phyloP scores from a whole-genome alignment of 164 flowering plant species.

The Tetrastigma voinierianum region DNA sequence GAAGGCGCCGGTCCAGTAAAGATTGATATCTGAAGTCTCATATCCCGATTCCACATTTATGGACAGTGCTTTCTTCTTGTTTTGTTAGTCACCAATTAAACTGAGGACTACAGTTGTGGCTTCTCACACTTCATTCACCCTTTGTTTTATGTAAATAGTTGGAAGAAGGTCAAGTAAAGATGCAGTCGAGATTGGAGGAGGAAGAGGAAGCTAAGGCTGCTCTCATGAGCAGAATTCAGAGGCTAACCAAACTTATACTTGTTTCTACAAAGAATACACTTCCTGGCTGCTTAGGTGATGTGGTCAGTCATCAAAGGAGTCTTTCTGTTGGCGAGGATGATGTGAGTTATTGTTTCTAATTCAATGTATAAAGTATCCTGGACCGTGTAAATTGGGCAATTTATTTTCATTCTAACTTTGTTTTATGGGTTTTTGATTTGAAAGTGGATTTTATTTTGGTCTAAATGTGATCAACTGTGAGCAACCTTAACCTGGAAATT shows the following conservation, averaged over 20 bases:
- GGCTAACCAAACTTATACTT: constrained; percentile 93
- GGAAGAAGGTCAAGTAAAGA: constrained; percentile 96
- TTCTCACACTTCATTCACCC: not conserved
- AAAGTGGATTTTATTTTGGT: not conserved
- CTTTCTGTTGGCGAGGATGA: constrained; percentile 74
- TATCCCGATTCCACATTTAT: not conserved
- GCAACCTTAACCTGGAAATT: not conserved
- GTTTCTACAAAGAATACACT: constrained; percentile 89
- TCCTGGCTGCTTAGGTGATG: constrained; percentile 67
- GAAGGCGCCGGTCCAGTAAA: not conserved
- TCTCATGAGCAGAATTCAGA: constrained; percentile 96
- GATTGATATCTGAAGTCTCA: not conserved
- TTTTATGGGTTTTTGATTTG: not conserved
- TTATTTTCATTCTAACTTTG: not conserved
- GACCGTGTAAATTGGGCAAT: not conserved
- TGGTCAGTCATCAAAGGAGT: constrained; percentile 57
- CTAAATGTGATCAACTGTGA: not conserved
- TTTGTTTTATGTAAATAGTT: constrained; percentile 42
- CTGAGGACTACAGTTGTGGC: not conserved
- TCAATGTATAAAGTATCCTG: not conserved
- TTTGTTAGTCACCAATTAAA: not conserved
- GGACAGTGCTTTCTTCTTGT: not conserved
- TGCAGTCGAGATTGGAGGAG: constrained; percentile 98
- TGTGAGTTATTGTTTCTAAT: constrained; percentile 40
- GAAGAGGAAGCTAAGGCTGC: constrained; percentile 99